Evolutionary conservation across 2,329 filamentous ascomycete species (phyloP).

Genomic region (Colletotrichum horii): DNA sequence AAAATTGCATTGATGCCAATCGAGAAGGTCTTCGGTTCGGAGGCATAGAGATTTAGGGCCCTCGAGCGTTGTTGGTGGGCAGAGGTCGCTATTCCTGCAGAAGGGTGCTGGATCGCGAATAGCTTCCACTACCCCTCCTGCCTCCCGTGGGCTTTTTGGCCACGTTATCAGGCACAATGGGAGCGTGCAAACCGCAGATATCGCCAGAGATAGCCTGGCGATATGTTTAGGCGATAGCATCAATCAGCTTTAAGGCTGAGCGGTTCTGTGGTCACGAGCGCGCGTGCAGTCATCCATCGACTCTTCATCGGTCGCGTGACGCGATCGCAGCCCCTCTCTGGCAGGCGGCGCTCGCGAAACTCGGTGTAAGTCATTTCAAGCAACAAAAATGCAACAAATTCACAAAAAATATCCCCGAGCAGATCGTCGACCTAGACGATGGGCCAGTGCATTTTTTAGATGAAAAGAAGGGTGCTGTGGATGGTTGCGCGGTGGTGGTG

Average conservation of each 20-base stretch:
- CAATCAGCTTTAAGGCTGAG: not conserved
- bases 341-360: constrained; percentile 10
- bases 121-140: constrained; percentile 1
- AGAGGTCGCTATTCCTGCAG: not conserved
- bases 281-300: not conserved
- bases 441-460: not conserved
- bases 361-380: constrained; percentile 21
- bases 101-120: constrained; percentile 1
- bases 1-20: not conserved
- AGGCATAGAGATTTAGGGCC: not conserved
- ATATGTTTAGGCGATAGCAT: not conserved
- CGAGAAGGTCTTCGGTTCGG: not conserved
- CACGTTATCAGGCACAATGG: not conserved
- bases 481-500: constrained; percentile 13
- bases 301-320: constrained; percentile 9
- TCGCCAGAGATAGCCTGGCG: not conserved
- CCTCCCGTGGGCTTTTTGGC: not conserved
- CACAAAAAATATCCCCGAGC: constrained; percentile 5
- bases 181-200: not conserved
- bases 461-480: not conserved
- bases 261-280: not conserved
- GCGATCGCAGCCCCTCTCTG: not conserved
- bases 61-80: not conserved
- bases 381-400: constrained; percentile 7
- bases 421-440: constrained; percentile 12